These are phyloP conservation scores for Zea luxurians DNA, from an alignment of 176 grass and related monocot species.

Conservation along the genomic window DNA sequence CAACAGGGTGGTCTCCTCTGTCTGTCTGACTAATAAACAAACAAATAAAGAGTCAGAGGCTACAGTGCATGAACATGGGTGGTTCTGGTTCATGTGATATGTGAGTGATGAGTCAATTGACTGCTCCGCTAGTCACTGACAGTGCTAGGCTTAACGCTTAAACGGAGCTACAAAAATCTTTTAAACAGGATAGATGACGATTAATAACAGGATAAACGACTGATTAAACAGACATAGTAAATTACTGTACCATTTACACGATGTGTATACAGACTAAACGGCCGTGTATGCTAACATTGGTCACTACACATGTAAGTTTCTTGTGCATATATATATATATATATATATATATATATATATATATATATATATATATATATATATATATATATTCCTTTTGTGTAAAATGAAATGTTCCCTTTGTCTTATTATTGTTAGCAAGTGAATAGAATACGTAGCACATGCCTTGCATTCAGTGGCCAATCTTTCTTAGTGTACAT, in stretches of 20 bases:
- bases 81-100: slow-evolving; percentile 19
- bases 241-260: too few species aligned
- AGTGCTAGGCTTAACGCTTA: too few species aligned
- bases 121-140: not conserved
- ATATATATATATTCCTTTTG: too few species aligned
- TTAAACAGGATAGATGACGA: too few species aligned
- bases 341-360: too few species aligned
- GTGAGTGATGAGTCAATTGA: not conserved
- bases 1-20: not conserved
- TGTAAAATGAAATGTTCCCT: not conserved
- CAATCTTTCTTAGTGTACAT: not conserved
- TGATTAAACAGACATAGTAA: too few species aligned
- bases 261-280: too few species aligned
- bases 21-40: not conserved
- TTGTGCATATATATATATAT: too few species aligned
- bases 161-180: too few species aligned
- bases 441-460: not conserved
- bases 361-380: too few species aligned
- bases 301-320: not conserved
- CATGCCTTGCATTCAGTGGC: not conserved
- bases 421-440: not conserved
- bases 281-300: too few species aligned
- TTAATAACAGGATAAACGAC: too few species aligned
- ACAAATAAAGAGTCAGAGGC: slow-evolving; percentile 13
- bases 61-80: slow-evolving; percentile 19